phyloP scores from a whole-genome alignment of 306 rosid species.

The Betula pendula region DNA sequence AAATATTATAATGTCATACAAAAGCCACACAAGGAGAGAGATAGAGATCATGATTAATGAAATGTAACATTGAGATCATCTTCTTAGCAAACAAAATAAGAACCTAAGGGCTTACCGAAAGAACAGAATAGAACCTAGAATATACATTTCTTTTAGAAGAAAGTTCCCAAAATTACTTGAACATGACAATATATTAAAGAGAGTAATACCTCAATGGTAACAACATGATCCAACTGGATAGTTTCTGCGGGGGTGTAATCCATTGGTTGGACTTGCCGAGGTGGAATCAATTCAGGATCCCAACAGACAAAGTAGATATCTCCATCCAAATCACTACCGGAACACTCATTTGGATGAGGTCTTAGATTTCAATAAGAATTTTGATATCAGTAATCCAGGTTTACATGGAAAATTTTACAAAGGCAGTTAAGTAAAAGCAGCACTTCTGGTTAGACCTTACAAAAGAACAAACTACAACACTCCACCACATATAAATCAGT shows the following conservation, averaged over 20 bases:
- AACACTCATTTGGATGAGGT: constrained; percentile 59
- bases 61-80: neutral
- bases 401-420: neutral
- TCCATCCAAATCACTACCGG: constrained; percentile 58
- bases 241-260: constrained; percentile 44
- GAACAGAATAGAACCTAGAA: neutral
- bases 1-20: neutral
- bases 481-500: neutral
- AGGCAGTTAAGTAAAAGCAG: neutral
- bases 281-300: constrained; percentile 44
- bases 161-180: neutral
- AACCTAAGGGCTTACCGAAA: neutral
- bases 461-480: neutral
- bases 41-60: neutral
- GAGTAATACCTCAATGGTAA: constrained; percentile 45
- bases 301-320: constrained; percentile 47
- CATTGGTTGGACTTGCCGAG: constrained; percentile 30
- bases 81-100: neutral
- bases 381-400: neutral
- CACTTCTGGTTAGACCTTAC: neutral
- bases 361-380: constrained; percentile 19
- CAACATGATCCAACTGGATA: constrained; percentile 29
- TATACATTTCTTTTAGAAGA: neutral
- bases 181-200: neutral
- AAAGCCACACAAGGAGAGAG: constrained; percentile 3